Evolutionary conservation across 1,284 basidiomycete genomes (phyloP), one percentile per base, ranked within the genome.

Genomic region (Stygiomarasmius scandens): DNA sequence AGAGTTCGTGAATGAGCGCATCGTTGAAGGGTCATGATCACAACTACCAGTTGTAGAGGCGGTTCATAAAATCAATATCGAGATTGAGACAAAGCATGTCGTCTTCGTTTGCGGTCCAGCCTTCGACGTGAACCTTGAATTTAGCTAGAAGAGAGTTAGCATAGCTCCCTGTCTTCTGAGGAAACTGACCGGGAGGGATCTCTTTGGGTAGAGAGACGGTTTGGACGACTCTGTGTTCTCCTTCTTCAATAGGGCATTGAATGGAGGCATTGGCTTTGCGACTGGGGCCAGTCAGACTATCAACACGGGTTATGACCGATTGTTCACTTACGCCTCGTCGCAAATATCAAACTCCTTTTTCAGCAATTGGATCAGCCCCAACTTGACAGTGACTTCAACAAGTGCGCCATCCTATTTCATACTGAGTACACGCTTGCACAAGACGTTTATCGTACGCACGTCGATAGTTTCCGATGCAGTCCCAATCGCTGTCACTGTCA

Each of bases 291-390:
- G 14, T 57, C n/a, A n/a, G n/a, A n/a, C n/a, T n/a, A n/a, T n/a
- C n/a, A n/a, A n/a, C n/a, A n/a, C n/a, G n/a, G n/a, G n/a, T n/a
- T n/a, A n/a, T n/a, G n/a, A n/a, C n/a, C n/a, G n/a, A n/a, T n/a
- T n/a, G n/a, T n/a, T n/a, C n/a, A 86, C 93, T 71, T 77, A 96
- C 93, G 95, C 93, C 74, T 97, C 95, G 59, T 95, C 83, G 69
- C 95, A 97, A 49, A 96, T 74, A 65, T 97, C 92, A 65, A 97
- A 95, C 19, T 69, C 72, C 77, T 93, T 96, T 49, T 81, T 75
- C 20, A 97, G 74, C 10, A 97, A 70, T 77, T 93, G 95, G 71
- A 97, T 86, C 16, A 91, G 75, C 27, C 95, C 95, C 41, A 97
- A 80, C 73, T 96, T 97, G 60, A 97, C 95, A 1, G 76, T 75